Base-by-base conservation (phyloP, 2,329 filamentous ascomycete species). In the Pseudocercospora vitis region DNA sequence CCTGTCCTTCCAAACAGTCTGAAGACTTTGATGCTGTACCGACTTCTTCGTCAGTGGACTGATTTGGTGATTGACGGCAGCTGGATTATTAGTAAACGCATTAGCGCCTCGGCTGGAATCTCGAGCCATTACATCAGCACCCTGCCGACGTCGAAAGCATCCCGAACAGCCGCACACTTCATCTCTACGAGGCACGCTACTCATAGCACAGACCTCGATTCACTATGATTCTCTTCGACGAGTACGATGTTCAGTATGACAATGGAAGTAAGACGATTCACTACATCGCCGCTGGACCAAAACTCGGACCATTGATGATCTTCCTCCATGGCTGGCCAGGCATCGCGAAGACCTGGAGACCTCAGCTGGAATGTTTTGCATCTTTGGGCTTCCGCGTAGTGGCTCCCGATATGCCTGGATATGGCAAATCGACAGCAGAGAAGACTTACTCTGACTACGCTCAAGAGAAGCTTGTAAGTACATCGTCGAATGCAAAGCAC, bases 351-450 rank as follows among this genome's bases (percentile, higher is more conserved):
- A 60, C 61, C 7, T 71, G 70, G 70, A 67, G 65, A 28, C 63
- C 65, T 12, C 69, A 72, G 23, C 60, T 71, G 9, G 50, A 58
- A 1, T 55, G 64, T 9, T 70, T 72, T 48, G 50, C 59, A 3
- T 33, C 50, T 11, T 31, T 57, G 21, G 63, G 63, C 14, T 66
- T 61, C 58, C 47, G 57, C 44, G 42, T 61, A 44, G 21, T 64
- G 29, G 50, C 67, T 48, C 50, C 70, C 53, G 61, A 72, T 45
- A 67, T 67, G 63, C 67, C 68, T 12, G 70, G 70, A 8, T 71
- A 71, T 31, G 69, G 66, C 9, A 60, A 60, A 11, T 68, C 66
- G 1, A 65, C 66, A 1, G 62, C 62, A 6, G 48, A 64, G 56
- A 40, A 58, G 14, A 58, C 63, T 44, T 60, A 55, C 23, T 53